Percentiles rank a stretch among this genome's conserved stretches.
phyloP scores from a whole-genome alignment of 108 stramenopile species.

The Conticribra guillardii region DNA sequence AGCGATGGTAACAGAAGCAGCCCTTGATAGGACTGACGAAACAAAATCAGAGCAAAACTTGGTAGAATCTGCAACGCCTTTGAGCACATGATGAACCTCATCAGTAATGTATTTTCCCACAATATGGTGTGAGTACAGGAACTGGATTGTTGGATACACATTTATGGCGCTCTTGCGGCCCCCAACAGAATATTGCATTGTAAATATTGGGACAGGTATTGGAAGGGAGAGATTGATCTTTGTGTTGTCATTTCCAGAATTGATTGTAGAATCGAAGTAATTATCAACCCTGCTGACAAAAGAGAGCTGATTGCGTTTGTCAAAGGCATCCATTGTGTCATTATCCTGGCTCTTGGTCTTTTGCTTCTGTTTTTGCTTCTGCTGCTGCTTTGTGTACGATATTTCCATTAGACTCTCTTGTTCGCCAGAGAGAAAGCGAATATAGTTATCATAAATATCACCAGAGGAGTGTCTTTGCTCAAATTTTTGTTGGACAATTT shows the following conservation, averaged over 20 bases:
- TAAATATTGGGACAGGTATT: constrained; percentile 50
- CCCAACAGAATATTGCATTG: constrained; percentile 33
- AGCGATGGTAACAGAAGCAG: not conserved
- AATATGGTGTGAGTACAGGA: constrained; percentile 60
- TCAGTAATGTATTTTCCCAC: constrained; percentile 48
- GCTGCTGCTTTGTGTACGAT: constrained; percentile 65
- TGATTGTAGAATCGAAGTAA: constrained; percentile 36
- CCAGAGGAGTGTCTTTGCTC: constrained; percentile 47
- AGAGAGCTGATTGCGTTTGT: constrained; percentile 38
- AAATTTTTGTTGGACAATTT: constrained; percentile 55
- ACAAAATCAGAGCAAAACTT: constrained; percentile 38
- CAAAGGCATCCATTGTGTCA: constrained; percentile 61
- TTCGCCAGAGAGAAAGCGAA: constrained; percentile 56
- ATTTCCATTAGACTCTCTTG: constrained; percentile 61
- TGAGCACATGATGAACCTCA: constrained; percentile 32
- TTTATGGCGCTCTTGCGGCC: constrained; percentile 40
- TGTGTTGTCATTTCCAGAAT: constrained; percentile 20
- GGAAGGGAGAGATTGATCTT: constrained; percentile 38
- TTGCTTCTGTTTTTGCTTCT: constrained; percentile 67
- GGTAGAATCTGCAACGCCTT: not conserved
- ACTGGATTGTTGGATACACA: constrained; percentile 59
- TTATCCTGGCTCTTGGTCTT: constrained; percentile 59
- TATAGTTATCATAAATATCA: constrained; percentile 55
- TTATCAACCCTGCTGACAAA: constrained; percentile 20
- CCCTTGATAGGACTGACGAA: constrained; percentile 13